These are phyloP conservation scores for Fusarium agapanthi DNA, from an alignment of 2,329 filamentous ascomycete genomes.

Conservation along the genomic window DNA sequence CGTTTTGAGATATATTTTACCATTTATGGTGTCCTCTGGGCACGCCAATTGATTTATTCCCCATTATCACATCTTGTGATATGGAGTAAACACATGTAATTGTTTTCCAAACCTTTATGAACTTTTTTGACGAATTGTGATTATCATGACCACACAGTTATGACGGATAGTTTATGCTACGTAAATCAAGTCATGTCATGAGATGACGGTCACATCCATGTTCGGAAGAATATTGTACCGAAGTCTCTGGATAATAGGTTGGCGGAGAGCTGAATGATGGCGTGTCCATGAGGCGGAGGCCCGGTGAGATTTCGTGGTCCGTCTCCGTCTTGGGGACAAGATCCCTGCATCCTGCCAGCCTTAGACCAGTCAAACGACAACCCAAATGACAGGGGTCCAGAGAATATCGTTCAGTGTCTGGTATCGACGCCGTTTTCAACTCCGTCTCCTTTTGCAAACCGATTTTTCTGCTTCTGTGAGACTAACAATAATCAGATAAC, in stretches of 20 bases:
- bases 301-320: conserved; percentile 43
- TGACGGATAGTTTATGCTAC: neutral
- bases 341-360: conserved; percentile 23
- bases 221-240: conserved; percentile 18
- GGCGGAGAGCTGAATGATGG: neutral
- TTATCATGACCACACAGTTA: neutral
- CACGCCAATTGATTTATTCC: conserved; percentile 35
- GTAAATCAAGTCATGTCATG: neutral
- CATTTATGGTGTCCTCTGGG: conserved; percentile 19
- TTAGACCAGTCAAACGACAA: conserved; percentile 30
- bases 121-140: neutral
- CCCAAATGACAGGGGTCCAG: conserved; percentile 24
- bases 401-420: conserved; percentile 13
- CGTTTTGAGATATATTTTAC: conserved; percentile 33
- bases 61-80: conserved; percentile 7
- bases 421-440: conserved; percentile 24
- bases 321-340: conserved; percentile 34
- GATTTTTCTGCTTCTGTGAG: conserved; percentile 11
- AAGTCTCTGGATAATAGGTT: neutral
- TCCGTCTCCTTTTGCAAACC: conserved; percentile 37
- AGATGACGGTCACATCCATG: neutral
- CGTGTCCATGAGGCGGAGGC: conserved; percentile 37
- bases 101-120: neutral
- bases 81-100: conserved; percentile 4
- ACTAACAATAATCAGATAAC: conserved; percentile 10